Conservation (phyloP, 1,284 basidiomycete species). For the Cystobasidium pallidum region DNA sequence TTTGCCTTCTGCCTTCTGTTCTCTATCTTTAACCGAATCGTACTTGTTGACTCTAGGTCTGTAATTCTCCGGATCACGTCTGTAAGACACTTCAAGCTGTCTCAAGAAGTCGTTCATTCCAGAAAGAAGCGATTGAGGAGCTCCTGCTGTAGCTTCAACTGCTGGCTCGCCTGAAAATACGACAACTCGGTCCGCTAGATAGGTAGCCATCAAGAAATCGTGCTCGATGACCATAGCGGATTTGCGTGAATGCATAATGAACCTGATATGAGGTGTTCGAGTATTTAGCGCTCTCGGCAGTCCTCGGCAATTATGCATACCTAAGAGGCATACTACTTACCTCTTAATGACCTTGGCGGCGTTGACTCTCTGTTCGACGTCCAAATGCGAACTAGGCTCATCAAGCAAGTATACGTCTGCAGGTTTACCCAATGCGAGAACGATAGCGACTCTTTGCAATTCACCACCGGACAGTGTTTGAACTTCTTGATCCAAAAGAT, state of each 20-base stretch:
- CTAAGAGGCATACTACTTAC: conserved; percentile 58
- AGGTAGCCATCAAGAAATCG: conserved; percentile 96
- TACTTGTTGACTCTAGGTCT: conserved; percentile 81
- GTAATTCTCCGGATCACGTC: conserved; percentile 72
- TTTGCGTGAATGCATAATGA: conserved; percentile 91
- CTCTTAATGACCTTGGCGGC: conserved; percentile 96
- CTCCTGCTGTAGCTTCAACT: conserved; percentile 55
- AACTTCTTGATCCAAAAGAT: conserved; percentile 92
- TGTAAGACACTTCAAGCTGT: conserved; percentile 91
- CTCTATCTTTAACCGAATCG: conserved; percentile 87
- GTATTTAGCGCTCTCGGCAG: too few relatives aligned
- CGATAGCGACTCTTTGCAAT: conserved; percentile 91
- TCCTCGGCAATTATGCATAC: too few relatives aligned
- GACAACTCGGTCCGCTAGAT: conserved; percentile 94
- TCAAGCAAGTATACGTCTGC: conserved; percentile 86
- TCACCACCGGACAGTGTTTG: conserved; percentile 96
- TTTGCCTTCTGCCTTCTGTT: conserved; percentile 69
- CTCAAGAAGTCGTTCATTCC: conserved; percentile 93
- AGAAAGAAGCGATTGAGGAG: conserved; percentile 77
- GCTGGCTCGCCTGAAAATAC: conserved; percentile 76
- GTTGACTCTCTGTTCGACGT: conserved; percentile 97
- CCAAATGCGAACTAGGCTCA: conserved; percentile 72
- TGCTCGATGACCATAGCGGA: conserved; percentile 97
- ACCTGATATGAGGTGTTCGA: too few relatives aligned
- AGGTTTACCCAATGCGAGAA: conserved; percentile 72